Percentiles rank a stretch among this genome's conserved stretches.
Conservation (phyloP, 2,329 filamentous ascomycete genomes). For the Diaporthe vaccinii region DNA sequence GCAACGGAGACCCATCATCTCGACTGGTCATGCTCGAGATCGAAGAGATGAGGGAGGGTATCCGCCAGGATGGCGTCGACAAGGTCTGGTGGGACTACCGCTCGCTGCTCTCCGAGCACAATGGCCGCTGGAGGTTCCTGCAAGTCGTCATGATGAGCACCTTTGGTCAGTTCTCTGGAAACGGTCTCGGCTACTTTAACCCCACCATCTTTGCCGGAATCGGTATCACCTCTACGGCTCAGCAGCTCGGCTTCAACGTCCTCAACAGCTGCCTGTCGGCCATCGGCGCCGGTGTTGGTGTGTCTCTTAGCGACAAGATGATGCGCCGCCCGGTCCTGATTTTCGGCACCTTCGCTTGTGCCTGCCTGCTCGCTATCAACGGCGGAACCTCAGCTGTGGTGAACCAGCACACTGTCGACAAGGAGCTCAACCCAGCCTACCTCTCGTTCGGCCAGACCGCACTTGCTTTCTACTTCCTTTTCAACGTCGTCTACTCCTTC, state of each 20-base stretch:
- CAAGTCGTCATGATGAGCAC: slow-evolving; percentile 65
- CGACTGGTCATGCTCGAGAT: slow-evolving; percentile 57
- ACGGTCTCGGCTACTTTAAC: slow-evolving; percentile 66
- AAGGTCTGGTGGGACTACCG: slow-evolving; percentile 64
- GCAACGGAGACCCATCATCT: slow-evolving; percentile 56
- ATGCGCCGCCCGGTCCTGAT: slow-evolving; percentile 61
- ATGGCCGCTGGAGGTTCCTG: slow-evolving; percentile 61
- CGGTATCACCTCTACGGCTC: slow-evolving; percentile 51
- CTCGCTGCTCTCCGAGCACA: slow-evolving; percentile 58
- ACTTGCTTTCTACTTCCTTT: slow-evolving; percentile 62
- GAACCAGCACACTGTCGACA: slow-evolving; percentile 47
- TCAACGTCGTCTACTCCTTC: slow-evolving; percentile 64
- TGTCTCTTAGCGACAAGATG: slow-evolving; percentile 60
- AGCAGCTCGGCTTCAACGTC: slow-evolving; percentile 59
- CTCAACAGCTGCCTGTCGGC: slow-evolving; percentile 61
- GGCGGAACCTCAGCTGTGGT: slow-evolving; percentile 58
- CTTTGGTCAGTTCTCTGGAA: slow-evolving; percentile 65
- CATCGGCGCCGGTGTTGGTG: slow-evolving; percentile 59
- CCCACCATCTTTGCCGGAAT: slow-evolving; percentile 60
- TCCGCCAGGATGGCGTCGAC: slow-evolving; percentile 60
- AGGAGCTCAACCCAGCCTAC: slow-evolving; percentile 47
- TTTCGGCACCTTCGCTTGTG: slow-evolving; percentile 58
- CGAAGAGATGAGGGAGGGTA: slow-evolving; percentile 58
- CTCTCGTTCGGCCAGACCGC: slow-evolving; percentile 57
- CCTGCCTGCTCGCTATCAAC: slow-evolving; percentile 58